Evolutionary conservation across 2,329 filamentous ascomycete genomes (phyloP).

Genomic region (Tricladium varicosporioides): DNA sequence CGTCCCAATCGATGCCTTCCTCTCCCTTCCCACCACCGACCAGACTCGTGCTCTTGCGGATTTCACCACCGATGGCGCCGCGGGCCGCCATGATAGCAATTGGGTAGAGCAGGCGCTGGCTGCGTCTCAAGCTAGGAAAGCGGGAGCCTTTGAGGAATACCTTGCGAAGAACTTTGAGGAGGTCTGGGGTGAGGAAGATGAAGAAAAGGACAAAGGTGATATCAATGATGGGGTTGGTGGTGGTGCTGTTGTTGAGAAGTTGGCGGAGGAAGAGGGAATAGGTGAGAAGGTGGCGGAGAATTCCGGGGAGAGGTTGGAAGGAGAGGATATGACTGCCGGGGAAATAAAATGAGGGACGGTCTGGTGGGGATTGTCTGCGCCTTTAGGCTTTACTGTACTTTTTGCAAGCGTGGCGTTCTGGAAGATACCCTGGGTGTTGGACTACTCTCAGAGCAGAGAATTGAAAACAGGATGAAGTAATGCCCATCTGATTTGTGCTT

Average conservation of each 20-base stretch:
- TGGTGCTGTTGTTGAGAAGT: background rate
- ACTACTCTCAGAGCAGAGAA: no score
- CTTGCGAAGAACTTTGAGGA: constrained; percentile 48
- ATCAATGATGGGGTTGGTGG: background rate
- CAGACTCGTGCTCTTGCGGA: constrained; percentile 45
- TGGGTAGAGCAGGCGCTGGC: constrained; percentile 55
- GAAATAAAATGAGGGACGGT: no score
- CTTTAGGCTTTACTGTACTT: no score
- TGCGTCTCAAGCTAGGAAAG: constrained; percentile 49
- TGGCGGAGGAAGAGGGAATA: no score
- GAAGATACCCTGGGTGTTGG: no score
- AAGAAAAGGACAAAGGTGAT: background rate
- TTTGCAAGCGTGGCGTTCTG: no score
- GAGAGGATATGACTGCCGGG: no score
- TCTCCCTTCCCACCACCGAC: background rate
- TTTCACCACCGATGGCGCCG: constrained; percentile 53
- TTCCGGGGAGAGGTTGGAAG: no score
- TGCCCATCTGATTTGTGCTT: no score
- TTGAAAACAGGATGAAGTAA: no score
- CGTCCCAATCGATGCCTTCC: background rate
- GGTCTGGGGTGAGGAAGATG: constrained; percentile 18
- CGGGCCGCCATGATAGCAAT: constrained; percentile 53
- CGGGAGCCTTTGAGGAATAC: constrained; percentile 55
- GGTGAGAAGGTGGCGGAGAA: no score
- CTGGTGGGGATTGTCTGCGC: no score